Percentiles rank a stretch among this genome's conserved stretches.
These are phyloP conservation scores for Larix kaempferi DNA, from an alignment of 75 land plant genomes.

Conservation along the genomic window DNA sequence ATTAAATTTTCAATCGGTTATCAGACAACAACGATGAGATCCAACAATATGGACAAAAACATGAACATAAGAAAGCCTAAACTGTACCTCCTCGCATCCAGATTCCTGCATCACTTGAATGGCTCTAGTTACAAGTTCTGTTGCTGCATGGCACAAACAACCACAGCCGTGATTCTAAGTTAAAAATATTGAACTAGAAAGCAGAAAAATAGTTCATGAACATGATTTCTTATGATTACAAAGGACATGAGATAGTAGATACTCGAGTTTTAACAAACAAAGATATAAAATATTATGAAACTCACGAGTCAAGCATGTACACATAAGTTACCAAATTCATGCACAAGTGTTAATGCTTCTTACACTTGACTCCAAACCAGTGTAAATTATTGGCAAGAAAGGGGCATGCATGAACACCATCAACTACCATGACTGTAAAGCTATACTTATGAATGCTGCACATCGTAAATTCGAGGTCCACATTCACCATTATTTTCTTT, in stretches of 20 bases:
- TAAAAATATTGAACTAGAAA: neutral
- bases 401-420: neutral
- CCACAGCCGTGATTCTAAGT: neutral
- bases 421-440: neutral
- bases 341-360: neutral
- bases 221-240: neutral
- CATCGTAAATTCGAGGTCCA: neutral
- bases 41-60: neutral
- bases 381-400: neutral
- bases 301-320: neutral
- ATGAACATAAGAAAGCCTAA: neutral
- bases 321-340: neutral
- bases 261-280: neutral
- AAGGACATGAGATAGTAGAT: neutral
- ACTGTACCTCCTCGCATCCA: constrained; percentile 93
- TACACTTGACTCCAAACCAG: neutral
- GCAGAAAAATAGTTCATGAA: neutral
- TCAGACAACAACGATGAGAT: neutral
- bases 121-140: constrained; percentile 92
- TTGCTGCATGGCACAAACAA: constrained; percentile 55
- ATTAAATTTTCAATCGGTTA: neutral
- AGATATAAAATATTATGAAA: neutral
- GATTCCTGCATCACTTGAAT: constrained; percentile 91
- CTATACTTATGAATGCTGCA: too few species aligned
- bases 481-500: neutral